A percentile compares a stretch with the other conserved stretches of the same genome.
Evolutionary conservation across 2,329 filamentous ascomycete genomes (phyloP).

Genomic region (Cercospora citrullina): DNA sequence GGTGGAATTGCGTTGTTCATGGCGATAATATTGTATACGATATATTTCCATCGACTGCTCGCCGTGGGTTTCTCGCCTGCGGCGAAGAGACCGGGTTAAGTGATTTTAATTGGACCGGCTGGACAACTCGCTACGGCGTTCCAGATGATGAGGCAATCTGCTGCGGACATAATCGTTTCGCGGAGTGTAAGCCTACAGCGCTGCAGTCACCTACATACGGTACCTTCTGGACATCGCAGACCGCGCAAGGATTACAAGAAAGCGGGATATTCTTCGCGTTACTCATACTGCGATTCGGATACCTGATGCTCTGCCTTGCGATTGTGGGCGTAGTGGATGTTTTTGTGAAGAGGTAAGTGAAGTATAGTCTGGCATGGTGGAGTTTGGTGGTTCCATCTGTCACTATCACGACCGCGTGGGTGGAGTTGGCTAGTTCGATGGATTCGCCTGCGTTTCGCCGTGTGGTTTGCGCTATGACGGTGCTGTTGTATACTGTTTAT

Average conservation of each 20-base stretch:
- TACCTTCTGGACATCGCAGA: slow-evolving; percentile 16
- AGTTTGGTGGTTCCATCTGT: slow-evolving; percentile 20
- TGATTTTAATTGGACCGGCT: slow-evolving; percentile 18
- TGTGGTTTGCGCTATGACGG: slow-evolving; percentile 10
- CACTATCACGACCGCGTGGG: slow-evolving; percentile 18
- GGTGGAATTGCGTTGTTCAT: slow-evolving; percentile 18
- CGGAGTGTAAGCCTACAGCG: slow-evolving; percentile 17
- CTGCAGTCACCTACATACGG: slow-evolving; percentile 9
- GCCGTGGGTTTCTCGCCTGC: slow-evolving; percentile 9
- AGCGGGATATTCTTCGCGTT: slow-evolving; percentile 17
- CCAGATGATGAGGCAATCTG: slow-evolving; percentile 15
- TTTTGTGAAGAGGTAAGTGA: slow-evolving; percentile 10
- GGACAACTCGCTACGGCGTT: slow-evolving; percentile 20
- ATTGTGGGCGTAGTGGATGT: slow-evolving; percentile 16
- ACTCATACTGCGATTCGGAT: slow-evolving; percentile 16
- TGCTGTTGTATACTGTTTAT: slow-evolving; percentile 14
- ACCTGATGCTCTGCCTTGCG: slow-evolving; percentile 19
- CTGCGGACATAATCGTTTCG: slow-evolving; percentile 11
- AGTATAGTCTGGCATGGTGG: slow-evolving; percentile 18
- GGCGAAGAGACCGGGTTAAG: slow-evolving; percentile 12
- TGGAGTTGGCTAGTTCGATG: slow-evolving; percentile 18
- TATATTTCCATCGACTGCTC: slow-evolving; percentile 19
- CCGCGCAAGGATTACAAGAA: slow-evolving; percentile 12
- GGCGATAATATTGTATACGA: slow-evolving; percentile 17
- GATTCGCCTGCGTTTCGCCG: slow-evolving; percentile 22